These are phyloP conservation scores for Phytophthora litchii DNA, from an alignment of 352 stramenopile genomes.

Conservation along the genomic window DNA sequence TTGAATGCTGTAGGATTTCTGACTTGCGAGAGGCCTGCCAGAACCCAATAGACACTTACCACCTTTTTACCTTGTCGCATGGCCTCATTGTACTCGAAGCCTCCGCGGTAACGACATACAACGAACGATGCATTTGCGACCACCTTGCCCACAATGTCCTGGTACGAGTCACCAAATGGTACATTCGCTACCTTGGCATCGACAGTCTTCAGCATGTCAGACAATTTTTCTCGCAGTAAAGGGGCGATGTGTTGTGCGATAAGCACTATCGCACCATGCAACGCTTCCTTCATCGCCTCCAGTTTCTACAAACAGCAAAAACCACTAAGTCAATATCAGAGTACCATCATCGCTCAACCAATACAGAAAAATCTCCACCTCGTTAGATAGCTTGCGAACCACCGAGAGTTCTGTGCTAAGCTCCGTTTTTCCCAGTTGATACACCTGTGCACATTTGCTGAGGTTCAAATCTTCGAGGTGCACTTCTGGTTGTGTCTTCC, in stretches of 20 bases:
- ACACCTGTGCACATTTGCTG: conserved; percentile 49
- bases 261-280: conserved; percentile 69
- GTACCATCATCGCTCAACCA: neutral
- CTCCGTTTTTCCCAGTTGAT: conserved; percentile 44
- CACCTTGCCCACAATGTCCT: conserved; percentile 80
- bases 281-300: conserved; percentile 51
- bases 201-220: conserved; percentile 66
- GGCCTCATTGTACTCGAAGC: conserved; percentile 84
- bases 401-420: conserved; percentile 53
- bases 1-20: conserved; percentile 44
- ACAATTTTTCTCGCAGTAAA: conserved; percentile 62
- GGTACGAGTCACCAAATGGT: conserved; percentile 67
- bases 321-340: conserved; percentile 8
- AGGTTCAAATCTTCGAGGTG: conserved; percentile 59
- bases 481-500: conserved; percentile 54
- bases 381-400: conserved; percentile 48
- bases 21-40: conserved; percentile 52
- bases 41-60: conserved; percentile 84
- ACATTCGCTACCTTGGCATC: conserved; percentile 86
- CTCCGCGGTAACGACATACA: conserved; percentile 79
- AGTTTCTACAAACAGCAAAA: conserved; percentile 43
- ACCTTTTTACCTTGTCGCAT: conserved; percentile 70
- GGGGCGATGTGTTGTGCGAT: conserved; percentile 79
- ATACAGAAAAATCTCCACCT: conserved; percentile 29
- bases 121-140: conserved; percentile 83